Conservation (phyloP, 2,329 filamentous ascomycete species). For the Monilinia fructigena region DNA sequence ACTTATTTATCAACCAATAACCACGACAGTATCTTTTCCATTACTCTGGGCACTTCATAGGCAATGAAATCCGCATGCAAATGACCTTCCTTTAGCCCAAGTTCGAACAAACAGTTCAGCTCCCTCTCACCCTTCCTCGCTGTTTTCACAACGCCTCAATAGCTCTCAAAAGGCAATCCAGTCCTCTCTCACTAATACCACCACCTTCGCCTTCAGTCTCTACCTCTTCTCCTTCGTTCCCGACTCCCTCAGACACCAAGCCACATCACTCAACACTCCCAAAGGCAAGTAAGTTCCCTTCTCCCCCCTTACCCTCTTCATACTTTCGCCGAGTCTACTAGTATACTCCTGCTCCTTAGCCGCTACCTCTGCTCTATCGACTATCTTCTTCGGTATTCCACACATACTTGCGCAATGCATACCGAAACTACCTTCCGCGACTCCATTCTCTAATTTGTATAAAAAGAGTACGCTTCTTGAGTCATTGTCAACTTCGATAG, state of each 20-base stretch:
- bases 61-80: conserved; percentile 2
- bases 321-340: conserved; percentile 78
- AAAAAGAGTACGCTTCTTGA: conserved; percentile 90
- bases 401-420: conserved; percentile 99
- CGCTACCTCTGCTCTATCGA: conserved; percentile 83
- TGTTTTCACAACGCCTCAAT: conserved; percentile 54
- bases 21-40: background rate
- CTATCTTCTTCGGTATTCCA: conserved; percentile 79
- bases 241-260: conserved; percentile 66
- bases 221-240: conserved; percentile 44
- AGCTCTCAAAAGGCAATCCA: conserved; percentile 60
- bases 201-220: conserved; percentile 39
- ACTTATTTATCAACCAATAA: background rate
- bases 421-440: conserved; percentile 94
- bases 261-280: conserved; percentile 84
- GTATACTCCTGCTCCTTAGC: conserved; percentile 96
- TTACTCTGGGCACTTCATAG: conserved; percentile 7
- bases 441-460: conserved; percentile 89
- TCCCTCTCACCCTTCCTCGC: background rate
- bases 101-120: background rate
- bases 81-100: background rate
- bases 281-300: conserved; percentile 79
- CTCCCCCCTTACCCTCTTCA: conserved; percentile 50
- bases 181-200: conserved; percentile 49
- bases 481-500: conserved; percentile 85